phyloP scores from a whole-genome alignment of 2,329 filamentous ascomycete genomes.

The Cadophora sp. region DNA sequence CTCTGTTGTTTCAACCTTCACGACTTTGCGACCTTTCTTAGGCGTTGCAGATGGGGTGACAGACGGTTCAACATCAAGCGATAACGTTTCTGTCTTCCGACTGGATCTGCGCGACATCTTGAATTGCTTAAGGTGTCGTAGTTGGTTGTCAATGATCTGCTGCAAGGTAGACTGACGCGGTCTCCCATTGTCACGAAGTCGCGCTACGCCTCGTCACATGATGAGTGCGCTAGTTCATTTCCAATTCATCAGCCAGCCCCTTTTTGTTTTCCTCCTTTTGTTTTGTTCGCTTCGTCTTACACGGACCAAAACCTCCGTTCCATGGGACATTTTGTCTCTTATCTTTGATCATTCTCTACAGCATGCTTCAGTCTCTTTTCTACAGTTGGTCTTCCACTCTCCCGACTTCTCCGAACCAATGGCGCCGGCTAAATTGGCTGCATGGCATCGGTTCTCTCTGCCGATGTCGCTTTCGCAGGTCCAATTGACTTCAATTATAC shows the following conservation, averaged over 20 bases:
- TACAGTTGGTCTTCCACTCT: neutral
- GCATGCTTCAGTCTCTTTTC: neutral
- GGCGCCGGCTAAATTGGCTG: constrained; percentile 23
- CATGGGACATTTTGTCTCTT: neutral
- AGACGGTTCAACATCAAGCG: constrained; percentile 12
- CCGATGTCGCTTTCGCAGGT: constrained; percentile 24
- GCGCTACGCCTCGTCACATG: constrained; percentile 13
- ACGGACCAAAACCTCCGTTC: neutral
- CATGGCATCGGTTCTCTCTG: neutral
- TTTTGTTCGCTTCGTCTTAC: neutral
- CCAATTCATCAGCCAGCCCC: neutral
- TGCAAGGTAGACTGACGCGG: neutral
- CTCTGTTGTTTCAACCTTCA: constrained; percentile 29
- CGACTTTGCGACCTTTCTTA: constrained; percentile 29
- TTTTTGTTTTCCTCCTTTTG: neutral
- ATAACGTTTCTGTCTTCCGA: constrained; percentile 27
- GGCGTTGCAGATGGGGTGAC: constrained; percentile 12
- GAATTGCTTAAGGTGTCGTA: constrained; percentile 18
- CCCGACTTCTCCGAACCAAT: constrained; percentile 9
- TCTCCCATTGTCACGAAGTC: neutral
- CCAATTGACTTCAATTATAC: constrained; percentile 20
- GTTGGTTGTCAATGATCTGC: neutral
- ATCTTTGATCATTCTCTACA: neutral
- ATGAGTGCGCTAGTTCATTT: neutral
- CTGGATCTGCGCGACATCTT: constrained; percentile 40